Percentiles rank a stretch among this genome's conserved stretches.
Conservation (phyloP, 768 basidiomycete species). For the Hericium coralloides region DNA sequence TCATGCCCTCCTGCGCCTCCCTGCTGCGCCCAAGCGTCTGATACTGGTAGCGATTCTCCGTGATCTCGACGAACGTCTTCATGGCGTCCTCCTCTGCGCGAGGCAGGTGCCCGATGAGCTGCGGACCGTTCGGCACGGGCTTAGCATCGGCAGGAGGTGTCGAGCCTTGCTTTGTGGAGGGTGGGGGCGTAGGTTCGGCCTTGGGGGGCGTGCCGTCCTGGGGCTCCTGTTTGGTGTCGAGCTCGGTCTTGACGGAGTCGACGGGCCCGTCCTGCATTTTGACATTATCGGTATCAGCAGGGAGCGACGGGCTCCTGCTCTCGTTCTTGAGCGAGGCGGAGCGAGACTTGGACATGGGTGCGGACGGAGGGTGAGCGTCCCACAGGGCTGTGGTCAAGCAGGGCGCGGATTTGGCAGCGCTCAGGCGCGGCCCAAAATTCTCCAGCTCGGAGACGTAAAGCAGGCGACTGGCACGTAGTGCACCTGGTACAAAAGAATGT, state of each 20-base stretch:
- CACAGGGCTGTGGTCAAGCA: background rate
- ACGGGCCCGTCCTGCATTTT: background rate
- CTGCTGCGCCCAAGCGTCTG: conserved; percentile 79
- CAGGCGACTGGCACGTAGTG: background rate
- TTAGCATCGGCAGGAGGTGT: conserved; percentile 12
- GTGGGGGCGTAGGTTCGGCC: conserved; percentile 23
- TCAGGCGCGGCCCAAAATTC: background rate
- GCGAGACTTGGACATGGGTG: conserved; percentile 21
- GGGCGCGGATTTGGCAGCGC: background rate
- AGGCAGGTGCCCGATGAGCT: conserved; percentile 78
- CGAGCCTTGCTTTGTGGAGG: conserved; percentile 23
- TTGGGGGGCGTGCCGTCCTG: conserved; percentile 19
- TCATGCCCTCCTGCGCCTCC: conserved; percentile 87
- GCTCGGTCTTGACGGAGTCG: conserved; percentile 11
- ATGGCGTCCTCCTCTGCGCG: conserved; percentile 66
- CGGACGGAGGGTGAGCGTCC: background rate
- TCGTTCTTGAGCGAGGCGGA: conserved; percentile 10
- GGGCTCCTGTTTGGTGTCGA: conserved; percentile 12
- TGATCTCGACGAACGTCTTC: conserved; percentile 63
- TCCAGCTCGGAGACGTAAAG: background rate
- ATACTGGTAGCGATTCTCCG: conserved; percentile 80
- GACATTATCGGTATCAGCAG: background rate
- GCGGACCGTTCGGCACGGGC: conserved; percentile 31
- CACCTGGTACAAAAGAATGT: background rate
- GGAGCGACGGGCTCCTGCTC: conserved; percentile 21